Percentiles rank a stretch among this genome's conserved stretches.
Evolutionary conservation across 2,329 filamentous ascomycete genomes (phyloP).

Genomic region (Botrytis deweyae): DNA sequence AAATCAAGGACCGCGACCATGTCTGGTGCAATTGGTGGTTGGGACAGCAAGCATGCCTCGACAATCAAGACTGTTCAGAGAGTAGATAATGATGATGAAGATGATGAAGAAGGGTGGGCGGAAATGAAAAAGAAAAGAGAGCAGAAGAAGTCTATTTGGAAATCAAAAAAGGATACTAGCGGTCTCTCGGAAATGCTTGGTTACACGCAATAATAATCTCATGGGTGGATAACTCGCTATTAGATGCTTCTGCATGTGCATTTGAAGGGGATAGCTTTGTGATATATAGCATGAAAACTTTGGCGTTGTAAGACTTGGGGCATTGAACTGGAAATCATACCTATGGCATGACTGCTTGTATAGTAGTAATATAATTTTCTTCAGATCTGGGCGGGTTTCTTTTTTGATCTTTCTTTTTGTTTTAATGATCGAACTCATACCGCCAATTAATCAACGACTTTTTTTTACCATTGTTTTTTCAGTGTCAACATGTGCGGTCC

Average conservation of each 20-base stretch:
- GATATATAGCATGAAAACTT: conserved; percentile 24
- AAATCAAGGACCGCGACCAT: conserved; percentile 38
- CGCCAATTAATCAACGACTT: background rate
- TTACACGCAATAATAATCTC: conserved; percentile 31
- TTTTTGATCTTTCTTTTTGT: conserved; percentile 6
- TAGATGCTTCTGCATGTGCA: conserved; percentile 25
- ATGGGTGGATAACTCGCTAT: conserved; percentile 21
- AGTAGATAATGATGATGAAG: conserved; percentile 50
- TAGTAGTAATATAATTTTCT: conserved; percentile 24
- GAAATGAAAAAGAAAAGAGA: conserved; percentile 69
- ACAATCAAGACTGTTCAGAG: conserved; percentile 44
- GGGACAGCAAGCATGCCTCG: conserved; percentile 42
- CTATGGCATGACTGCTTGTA: conserved; percentile 23
- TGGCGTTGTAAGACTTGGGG: conserved; percentile 25
- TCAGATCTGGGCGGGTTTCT: conserved; percentile 17
- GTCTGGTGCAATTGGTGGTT: conserved; percentile 35
- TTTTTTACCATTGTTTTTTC: background rate
- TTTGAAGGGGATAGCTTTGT: conserved; percentile 15
- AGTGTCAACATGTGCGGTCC: background rate
- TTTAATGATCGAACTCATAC: conserved; percentile 12
- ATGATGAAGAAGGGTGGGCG: conserved; percentile 68
- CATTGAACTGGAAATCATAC: conserved; percentile 22
- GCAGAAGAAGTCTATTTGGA: conserved; percentile 66
- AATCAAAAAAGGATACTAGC: conserved; percentile 52
- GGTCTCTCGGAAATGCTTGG: conserved; percentile 38